A percentile compares a stretch with the other conserved stretches of the same genome.
These are phyloP conservation scores for Suillus clintonianus DNA, from an alignment of 768 basidiomycete species.

Conservation along the genomic window DNA sequence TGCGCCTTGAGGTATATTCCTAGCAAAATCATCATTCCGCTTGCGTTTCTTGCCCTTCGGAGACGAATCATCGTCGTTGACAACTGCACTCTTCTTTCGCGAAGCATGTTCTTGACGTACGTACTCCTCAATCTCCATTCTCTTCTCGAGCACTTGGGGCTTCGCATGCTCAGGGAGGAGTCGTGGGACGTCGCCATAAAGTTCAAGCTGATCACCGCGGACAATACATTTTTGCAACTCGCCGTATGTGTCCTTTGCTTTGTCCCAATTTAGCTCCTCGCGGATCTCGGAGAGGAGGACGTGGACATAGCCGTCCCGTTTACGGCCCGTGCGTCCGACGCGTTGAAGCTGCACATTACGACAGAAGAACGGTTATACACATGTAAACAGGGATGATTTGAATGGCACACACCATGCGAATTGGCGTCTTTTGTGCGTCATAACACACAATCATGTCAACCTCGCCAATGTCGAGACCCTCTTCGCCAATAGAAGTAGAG, in stretches of 20 bases:
- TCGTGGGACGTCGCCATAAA: slow-evolving; percentile 90
- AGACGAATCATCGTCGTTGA: slow-evolving; percentile 29
- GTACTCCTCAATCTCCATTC: slow-evolving; percentile 80
- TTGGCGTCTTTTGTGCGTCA: slow-evolving; percentile 93
- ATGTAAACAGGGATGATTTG: neutral
- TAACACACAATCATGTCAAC: slow-evolving; percentile 96
- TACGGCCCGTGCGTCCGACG: slow-evolving; percentile 92
- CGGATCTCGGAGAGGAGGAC: slow-evolving; percentile 88
- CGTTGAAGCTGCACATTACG: slow-evolving; percentile 76
- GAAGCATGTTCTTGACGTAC: slow-evolving; percentile 50
- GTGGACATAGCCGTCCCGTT: slow-evolving; percentile 86
- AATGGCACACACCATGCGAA: slow-evolving; percentile 79
- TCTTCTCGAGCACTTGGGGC: slow-evolving; percentile 77
- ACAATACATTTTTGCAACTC: slow-evolving; percentile 88
- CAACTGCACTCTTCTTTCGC: slow-evolving; percentile 31
- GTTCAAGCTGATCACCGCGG: slow-evolving; percentile 82
- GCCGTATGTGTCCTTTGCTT: slow-evolving; percentile 82
- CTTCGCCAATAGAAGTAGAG: slow-evolving; percentile 96
- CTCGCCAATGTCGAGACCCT: slow-evolving; percentile 97
- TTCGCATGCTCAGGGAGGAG: slow-evolving; percentile 78
- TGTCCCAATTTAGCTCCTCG: slow-evolving; percentile 89
- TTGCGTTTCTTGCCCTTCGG: slow-evolving; percentile 60
- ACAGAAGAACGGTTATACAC: slow-evolving; percentile 8
- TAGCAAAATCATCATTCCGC: slow-evolving; percentile 61
- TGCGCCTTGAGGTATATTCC: slow-evolving; percentile 78